A percentile compares a stretch with the other conserved stretches of the same genome.
Evolutionary conservation across 2,329 filamentous ascomycete species (phyloP).

Genomic region (Neoscytalidium dimidiatum): DNA sequence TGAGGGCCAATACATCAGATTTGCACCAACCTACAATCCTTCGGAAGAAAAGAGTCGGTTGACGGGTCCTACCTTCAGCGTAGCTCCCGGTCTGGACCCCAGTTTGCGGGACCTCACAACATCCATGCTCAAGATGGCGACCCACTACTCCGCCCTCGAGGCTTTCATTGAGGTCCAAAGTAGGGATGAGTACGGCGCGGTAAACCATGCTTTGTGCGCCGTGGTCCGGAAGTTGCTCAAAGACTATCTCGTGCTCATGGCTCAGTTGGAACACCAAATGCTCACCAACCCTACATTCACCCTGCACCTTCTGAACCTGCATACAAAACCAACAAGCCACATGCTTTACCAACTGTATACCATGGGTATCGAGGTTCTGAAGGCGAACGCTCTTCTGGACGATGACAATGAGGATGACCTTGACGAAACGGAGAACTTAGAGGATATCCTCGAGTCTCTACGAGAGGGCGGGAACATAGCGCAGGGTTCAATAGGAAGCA

Average conservation of each 20-base stretch:
- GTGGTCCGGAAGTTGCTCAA: constrained; percentile 88
- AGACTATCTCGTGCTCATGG: constrained; percentile 90
- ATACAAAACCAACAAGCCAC: constrained; percentile 85
- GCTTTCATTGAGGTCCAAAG: constrained; percentile 94
- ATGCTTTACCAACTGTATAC: constrained; percentile 90
- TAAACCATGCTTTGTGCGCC: constrained; percentile 96
- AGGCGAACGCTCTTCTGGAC: constrained; percentile 83
- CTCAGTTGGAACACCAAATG: constrained; percentile 90
- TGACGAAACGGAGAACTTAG: constrained; percentile 80
- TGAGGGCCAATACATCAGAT: constrained; percentile 96
- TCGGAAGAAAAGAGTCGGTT: constrained; percentile 83
- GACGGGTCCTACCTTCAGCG: constrained; percentile 76
- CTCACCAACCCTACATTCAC: constrained; percentile 88
- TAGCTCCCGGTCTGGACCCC: constrained; percentile 82
- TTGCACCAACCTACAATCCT: constrained; percentile 79
- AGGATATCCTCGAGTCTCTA: constrained; percentile 88
- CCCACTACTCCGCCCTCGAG: constrained; percentile 87
- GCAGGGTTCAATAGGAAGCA: constrained; percentile 75
- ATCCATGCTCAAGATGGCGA: constrained; percentile 92
- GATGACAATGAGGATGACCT: constrained; percentile 67
- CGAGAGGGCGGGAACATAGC: constrained; percentile 82
- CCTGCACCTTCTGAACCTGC: constrained; percentile 87
- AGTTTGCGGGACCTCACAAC: constrained; percentile 84
- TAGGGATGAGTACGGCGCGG: constrained; percentile 86
- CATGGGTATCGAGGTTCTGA: constrained; percentile 75